phyloP scores from a whole-genome alignment of 352 stramenopile species.

The Blastocystis sp. region DNA sequence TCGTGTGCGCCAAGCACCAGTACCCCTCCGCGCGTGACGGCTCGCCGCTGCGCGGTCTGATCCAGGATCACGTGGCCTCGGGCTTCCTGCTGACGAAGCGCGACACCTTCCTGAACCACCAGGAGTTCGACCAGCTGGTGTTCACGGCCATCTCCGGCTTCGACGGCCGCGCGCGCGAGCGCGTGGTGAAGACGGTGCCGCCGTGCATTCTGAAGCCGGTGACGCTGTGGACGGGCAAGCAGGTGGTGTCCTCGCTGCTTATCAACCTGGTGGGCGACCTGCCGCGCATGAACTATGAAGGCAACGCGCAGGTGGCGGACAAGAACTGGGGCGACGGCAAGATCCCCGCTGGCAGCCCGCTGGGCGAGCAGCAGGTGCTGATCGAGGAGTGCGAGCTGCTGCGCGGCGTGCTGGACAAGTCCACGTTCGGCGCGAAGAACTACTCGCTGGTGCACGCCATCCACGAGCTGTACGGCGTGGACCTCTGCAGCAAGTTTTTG shows the following conservation, averaged over 20 bases:
- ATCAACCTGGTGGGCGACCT: conserved; percentile 70
- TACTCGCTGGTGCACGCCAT: conserved; percentile 94
- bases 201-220: conserved; percentile 94
- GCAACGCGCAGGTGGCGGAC: conserved; percentile 92
- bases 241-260: conserved; percentile 78
- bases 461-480: conserved; percentile 86
- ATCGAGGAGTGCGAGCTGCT: conserved; percentile 91
- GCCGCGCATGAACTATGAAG: conserved; percentile 73
- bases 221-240: conserved; percentile 96
- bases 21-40: conserved; percentile 95
- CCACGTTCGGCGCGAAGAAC: conserved; percentile 92
- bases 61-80: conserved; percentile 93
- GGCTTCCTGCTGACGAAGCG: conserved; percentile 95
- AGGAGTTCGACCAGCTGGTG: conserved; percentile 95
- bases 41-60: conserved; percentile 92
- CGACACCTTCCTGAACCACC: conserved; percentile 94
- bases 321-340: conserved; percentile 87
- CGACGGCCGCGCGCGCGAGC: conserved; percentile 83
- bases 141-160: conserved; percentile 91
- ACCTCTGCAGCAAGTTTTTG: conserved; percentile 79
- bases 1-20: conserved; percentile 94
- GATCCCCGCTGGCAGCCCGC: conserved; percentile 71
- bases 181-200: conserved; percentile 88
- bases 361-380: conserved; percentile 88
- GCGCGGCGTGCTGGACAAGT: conserved; percentile 96